Base-by-base conservation (phyloP, 352 stramenopile species). In the Peronospora tabacina region DNA sequence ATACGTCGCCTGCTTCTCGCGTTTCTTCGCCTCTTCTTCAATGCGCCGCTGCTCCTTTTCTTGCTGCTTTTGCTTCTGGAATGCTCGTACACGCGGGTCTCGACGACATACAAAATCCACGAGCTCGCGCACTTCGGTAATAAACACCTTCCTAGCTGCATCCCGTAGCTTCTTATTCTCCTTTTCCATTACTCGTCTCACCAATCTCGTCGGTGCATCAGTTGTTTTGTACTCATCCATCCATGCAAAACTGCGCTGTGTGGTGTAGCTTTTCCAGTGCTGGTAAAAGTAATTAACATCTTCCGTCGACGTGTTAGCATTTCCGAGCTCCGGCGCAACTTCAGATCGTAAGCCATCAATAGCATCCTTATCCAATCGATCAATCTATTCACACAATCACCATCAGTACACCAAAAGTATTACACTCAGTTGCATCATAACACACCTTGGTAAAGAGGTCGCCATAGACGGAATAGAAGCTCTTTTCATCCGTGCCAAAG, bases 141-240 rank as follows among this genome's bases (percentile, higher is more conserved):
- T 89, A 55, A 88, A 94, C 13, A 69, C 73, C 41, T 88, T 89
- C 44, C 80, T 84, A 10, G 73, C 82, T 15, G 64, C 59, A 42
- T 94, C 80, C 7, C 82, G 78, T n/a, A 87, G 58, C 61, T 91
- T 90, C 43, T 87, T 87, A 60, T 94, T 94, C 49, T 91, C 82
- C 55, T 94, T 94, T 47, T 94, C 82, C 81, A 90, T 91, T 3
- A 79, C 75, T 29, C 82, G 74, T 15, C 82, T 66, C 35, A 94
- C 75, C 44, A 86, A 56, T 17, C 82, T 74, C 19, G 67, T 94
- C 28, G 82, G 76, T 11, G 76, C 82, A 43, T 94, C 80, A 24
- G 73, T 82, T 39, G 80, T 87, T 47, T 82, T 85, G 68, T 91
- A 94, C 55, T 85, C 73, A 43, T 94, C 81, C 17, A 87, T 61